Evolutionary conservation across 2,329 filamentous ascomycete genomes (phyloP).

Genomic region (Fusarium sp.): DNA sequence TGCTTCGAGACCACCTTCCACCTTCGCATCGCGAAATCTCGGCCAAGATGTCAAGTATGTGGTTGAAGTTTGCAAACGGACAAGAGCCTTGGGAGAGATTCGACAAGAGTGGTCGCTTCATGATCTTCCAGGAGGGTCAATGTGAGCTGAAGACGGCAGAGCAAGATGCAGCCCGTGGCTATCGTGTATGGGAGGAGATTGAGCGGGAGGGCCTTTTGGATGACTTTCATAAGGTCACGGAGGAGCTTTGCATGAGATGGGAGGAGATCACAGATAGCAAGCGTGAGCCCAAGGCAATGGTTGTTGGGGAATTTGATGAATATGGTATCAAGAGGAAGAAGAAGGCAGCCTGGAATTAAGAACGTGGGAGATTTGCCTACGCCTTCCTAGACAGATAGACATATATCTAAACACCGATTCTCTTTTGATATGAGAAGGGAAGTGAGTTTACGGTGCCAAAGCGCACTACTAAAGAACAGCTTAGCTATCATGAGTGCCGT

Average conservation of each 20-base stretch:
- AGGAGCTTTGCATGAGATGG: constrained; percentile 6
- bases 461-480: too few relatives aligned
- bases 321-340: background rate
- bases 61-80: constrained; percentile 3
- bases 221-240: background rate
- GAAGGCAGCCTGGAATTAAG: background rate
- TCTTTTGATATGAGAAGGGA: too few relatives aligned
- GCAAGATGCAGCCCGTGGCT: background rate
- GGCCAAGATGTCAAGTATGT: background rate
- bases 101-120: background rate
- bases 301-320: background rate
- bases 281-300: background rate
- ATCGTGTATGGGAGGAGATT: background rate
- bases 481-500: too few relatives aligned
- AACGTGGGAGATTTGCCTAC: background rate
- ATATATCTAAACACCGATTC: too few relatives aligned
- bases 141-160: constrained; percentile 31
- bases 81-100: constrained; percentile 8
- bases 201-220: background rate
- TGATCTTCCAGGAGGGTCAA: background rate
- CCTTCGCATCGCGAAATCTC: background rate
- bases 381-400: background rate
- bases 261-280: background rate
- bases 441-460: too few relatives aligned
- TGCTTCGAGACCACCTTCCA: constrained; percentile 16